phyloP scores from a whole-genome alignment of 176 grass and related monocot species.

The Avena atlantica region DNA sequence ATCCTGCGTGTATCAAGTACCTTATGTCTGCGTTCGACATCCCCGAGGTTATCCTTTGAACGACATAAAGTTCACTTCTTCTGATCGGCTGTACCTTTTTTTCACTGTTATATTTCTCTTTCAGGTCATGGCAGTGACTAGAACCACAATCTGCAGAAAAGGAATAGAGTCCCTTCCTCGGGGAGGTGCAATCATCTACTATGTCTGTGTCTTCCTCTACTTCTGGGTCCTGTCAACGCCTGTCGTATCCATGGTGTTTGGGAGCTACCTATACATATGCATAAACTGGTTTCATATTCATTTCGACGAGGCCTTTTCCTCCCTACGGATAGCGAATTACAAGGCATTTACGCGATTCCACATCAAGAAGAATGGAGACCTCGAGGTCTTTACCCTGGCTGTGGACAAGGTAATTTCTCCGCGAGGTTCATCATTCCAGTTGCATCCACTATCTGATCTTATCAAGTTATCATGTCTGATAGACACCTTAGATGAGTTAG shows the following conservation, averaged over 20 bases:
- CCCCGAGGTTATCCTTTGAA: constrained; percentile 72
- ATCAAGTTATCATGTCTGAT: not conserved
- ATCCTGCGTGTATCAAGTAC: constrained; percentile 98
- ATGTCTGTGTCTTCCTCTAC: constrained; percentile 82
- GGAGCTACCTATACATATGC: constrained; percentile 94
- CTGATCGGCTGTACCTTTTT: not conserved
- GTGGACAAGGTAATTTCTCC: constrained; percentile 71
- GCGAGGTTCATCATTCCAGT: not conserved
- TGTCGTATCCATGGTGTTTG: constrained; percentile 86
- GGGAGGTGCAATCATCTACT: constrained; percentile 91
- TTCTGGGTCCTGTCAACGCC: constrained; percentile 99
- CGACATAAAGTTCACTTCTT: not conserved
- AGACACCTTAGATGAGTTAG: not conserved
- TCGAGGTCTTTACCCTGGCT: constrained; percentile 89
- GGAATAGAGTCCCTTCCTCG: constrained; percentile 88
- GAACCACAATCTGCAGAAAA: constrained; percentile 83
- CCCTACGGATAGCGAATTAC: constrained; percentile 92
- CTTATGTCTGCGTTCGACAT: constrained; percentile 99
- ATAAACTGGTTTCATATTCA: constrained; percentile 98
- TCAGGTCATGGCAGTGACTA: constrained; percentile 94
- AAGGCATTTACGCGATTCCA: constrained; percentile 92
- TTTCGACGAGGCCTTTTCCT: constrained; percentile 98
- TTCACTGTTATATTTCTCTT: not conserved
- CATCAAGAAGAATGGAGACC: constrained; percentile 80
- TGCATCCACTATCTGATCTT: not conserved